Base-by-base conservation (phyloP, 2,329 filamentous ascomycete species). In the Pseudogymnoascus sp. region DNA sequence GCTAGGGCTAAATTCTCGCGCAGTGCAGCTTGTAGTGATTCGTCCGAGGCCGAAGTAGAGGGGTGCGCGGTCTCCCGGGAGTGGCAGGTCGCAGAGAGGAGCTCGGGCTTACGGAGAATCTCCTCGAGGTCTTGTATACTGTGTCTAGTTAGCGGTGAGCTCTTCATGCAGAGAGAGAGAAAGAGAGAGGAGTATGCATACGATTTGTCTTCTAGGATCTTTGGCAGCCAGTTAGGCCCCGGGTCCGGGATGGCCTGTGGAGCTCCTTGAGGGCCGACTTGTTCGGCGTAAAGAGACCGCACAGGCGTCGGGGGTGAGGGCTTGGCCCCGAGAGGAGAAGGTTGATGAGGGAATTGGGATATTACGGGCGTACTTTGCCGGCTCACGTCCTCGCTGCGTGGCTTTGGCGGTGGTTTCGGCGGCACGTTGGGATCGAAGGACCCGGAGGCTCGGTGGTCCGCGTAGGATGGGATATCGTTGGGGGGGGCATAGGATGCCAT, bases 51-150 rank as follows among this genome's bases (percentile, higher is more conserved):
- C 2, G 80, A 72, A 37, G 91, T 79, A 6, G 90, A 90, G 0
- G 88, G 85, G 74, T 97, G 92, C 8, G 83, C 81, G 12, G 87
- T 87, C 6, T 78, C 73, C 7, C 83, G 79, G 63, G 84, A 80
- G 72, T 88, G 82, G 39, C 90, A 83, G 28, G 97, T 82, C n/a
- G 90, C 86, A 43, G 84, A 80, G 65, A 96, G 84, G 22, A 95
- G 81, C 22, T 78, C 69, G 1, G 86, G 83, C 63, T 81, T 82
- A 65, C 82, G 78, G 62, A 91, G 79, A 57, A 91, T 80, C 57
- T 84, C 79, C 60, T 88, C 82, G 9, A 97, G 83, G 74, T 97
- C 88, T 70, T 89, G 82, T 68, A 91, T 93, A 59, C 91, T 90
- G 70, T 25, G 25, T 66, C 41, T 38, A 57, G 64, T 65, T 60